A percentile compares a stretch with the other conserved stretches of the same genome.
Evolutionary conservation across 2,329 filamentous ascomycete species (phyloP).

Genomic region (Thelonectria olida): DNA sequence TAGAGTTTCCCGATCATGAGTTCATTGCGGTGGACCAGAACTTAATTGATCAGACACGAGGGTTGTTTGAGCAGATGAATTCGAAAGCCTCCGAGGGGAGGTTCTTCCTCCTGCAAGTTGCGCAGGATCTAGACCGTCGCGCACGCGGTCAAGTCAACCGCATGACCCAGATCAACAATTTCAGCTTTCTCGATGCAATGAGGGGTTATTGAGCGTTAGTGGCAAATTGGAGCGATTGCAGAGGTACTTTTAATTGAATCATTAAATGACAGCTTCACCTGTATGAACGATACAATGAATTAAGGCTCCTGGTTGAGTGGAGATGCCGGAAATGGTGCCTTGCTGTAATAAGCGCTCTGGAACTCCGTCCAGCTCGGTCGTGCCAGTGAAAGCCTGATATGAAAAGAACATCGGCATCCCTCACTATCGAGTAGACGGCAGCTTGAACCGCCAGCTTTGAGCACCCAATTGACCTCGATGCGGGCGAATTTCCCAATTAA

Average conservation of each 20-base stretch:
- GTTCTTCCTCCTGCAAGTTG: slow-evolving; percentile 15
- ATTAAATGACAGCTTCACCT: not conserved
- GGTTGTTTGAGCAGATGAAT: slow-evolving; percentile 19
- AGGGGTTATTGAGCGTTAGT: not conserved
- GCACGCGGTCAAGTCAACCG: slow-evolving; percentile 1
- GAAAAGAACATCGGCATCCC: too few relatives aligned
- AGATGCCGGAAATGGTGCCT: too few relatives aligned
- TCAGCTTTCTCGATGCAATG: not conserved
- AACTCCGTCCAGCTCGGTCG: too few relatives aligned
- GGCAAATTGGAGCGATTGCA: too few relatives aligned
- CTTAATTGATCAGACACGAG: not conserved
- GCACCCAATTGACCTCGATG: too few relatives aligned
- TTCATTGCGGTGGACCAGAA: slow-evolving; percentile 5
- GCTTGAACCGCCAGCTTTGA: too few relatives aligned
- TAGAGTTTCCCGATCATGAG: slow-evolving; percentile 15
- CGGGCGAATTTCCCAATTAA: too few relatives aligned
- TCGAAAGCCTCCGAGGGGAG: not conserved
- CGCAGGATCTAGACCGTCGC: not conserved
- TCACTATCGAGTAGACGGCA: too few relatives aligned
- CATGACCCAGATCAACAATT: not conserved
- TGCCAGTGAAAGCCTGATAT: too few relatives aligned
- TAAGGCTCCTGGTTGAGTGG: too few relatives aligned
- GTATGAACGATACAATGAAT: not conserved
- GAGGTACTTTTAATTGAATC: not conserved
- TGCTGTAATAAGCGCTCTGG: too few relatives aligned